Conservation (phyloP, 169 alveolate species). For the Cryptosporidium baileyi region DNA sequence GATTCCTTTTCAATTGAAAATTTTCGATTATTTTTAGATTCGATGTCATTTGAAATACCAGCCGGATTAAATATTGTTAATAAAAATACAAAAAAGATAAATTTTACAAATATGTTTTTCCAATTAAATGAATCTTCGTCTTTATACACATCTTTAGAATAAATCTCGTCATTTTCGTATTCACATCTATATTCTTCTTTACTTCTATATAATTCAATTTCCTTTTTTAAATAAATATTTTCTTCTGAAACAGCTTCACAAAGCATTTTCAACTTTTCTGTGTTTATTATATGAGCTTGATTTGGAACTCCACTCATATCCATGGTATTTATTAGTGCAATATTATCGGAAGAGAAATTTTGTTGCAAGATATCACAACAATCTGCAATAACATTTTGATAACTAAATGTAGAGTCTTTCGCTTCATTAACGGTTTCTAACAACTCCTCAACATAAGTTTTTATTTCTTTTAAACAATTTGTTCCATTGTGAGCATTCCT, state of each 20-base stretch:
- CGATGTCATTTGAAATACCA: neutral
- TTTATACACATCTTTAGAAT: neutral
- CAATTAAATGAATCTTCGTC: neutral
- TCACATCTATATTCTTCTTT: neutral
- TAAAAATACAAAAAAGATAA: neutral
- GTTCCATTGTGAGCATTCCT: neutral
- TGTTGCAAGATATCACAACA: constrained; percentile 10
- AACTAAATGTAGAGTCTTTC: constrained; percentile 6
- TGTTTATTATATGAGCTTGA: neutral
- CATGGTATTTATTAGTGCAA: neutral
- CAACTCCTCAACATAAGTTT: constrained; percentile 50
- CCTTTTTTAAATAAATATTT: neutral
- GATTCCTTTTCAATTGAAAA: neutral
- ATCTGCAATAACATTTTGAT: constrained; percentile 26
- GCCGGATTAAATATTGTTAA: constrained; percentile 2
- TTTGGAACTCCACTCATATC: neutral
- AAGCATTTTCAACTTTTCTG: constrained; percentile 17
- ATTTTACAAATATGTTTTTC: neutral
- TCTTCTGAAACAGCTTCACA: constrained; percentile 50
- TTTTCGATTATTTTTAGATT: neutral
- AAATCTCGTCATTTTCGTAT: no score
- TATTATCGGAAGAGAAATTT: neutral
- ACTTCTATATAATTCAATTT: neutral
- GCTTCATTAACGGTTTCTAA: constrained; percentile 49
- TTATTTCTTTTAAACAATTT: constrained; percentile 42